A percentile compares a stretch with the other conserved stretches of the same genome.
These are phyloP conservation scores for Colletotrichum lindemuthianum DNA, from an alignment of 2,329 filamentous ascomycete genomes.

Conservation along the genomic window DNA sequence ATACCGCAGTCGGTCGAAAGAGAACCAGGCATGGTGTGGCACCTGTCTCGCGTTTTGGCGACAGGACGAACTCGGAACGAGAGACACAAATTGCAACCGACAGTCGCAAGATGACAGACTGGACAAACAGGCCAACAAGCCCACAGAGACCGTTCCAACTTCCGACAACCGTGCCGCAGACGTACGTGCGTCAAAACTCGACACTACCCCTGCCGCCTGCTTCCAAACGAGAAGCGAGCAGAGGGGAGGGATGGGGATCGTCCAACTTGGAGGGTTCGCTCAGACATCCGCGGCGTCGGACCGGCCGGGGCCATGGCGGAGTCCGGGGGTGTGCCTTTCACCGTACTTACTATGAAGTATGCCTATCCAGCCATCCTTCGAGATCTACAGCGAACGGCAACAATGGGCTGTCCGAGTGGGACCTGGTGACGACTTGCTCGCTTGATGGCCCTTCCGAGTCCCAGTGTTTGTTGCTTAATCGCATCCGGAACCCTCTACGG, in stretches of 20 bases:
- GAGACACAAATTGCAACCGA: no score
- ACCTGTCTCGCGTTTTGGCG: no score
- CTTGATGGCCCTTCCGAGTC: no score
- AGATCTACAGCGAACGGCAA: constrained; percentile 14
- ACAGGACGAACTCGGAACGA: constrained; percentile 17
- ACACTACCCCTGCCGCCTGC: not conserved
- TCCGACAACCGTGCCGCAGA: no score
- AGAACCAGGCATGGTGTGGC: not conserved
- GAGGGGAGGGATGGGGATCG: not conserved
- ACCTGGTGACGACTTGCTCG: no score
- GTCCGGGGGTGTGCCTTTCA: not conserved
- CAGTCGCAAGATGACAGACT: no score
- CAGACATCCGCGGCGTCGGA: constrained; percentile 24
- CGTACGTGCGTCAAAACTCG: no score
- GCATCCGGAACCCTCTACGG: no score
- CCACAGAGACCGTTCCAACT: no score
- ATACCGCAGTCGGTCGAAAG: not conserved
- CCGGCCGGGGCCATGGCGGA: constrained; percentile 15
- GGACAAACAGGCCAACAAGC: no score
- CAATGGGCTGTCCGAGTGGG: no score
- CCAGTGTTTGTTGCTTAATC: no score
- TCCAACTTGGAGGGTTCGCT: constrained; percentile 11
- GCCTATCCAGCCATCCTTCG: constrained; percentile 11
- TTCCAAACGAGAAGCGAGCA: constrained; percentile 4
- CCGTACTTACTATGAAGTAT: not conserved